Evolutionary conservation across 805 yeast genomes (phyloP).

Genomic region (Yamadazyma nakazawae): DNA sequence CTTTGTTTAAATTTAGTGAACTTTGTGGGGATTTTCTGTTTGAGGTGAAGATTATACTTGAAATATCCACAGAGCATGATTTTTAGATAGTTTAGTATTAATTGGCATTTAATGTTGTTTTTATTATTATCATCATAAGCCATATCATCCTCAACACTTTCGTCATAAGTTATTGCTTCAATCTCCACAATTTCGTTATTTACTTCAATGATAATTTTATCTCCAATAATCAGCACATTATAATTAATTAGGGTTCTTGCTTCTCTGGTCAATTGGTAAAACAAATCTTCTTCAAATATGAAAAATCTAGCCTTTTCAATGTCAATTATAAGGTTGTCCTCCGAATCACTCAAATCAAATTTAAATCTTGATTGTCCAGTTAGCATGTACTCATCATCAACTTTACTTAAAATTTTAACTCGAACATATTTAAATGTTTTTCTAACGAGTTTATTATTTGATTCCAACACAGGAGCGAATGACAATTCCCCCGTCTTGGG

Average conservation of each 20-base stretch:
- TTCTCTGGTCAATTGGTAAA: conserved; percentile 73
- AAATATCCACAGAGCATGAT: conserved; percentile 61
- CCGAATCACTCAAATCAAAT: conserved; percentile 13
- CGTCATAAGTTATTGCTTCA: conserved; percentile 52
- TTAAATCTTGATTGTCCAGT: conserved; percentile 54
- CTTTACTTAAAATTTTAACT: conserved; percentile 55
- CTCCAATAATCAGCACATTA: conserved; percentile 62
- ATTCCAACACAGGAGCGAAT: conserved; percentile 28
- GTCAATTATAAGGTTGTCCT: conserved; percentile 39
- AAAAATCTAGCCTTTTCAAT: conserved; percentile 68
- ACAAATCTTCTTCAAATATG: conserved; percentile 86
- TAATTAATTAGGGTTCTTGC: conserved; percentile 65
- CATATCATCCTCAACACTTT: conserved; percentile 37
- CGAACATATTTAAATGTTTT: conserved; percentile 48
- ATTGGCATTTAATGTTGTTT: conserved; percentile 47
- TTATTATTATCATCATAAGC: conserved; percentile 29
- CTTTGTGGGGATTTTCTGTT: conserved; percentile 46
- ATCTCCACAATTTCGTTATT: conserved; percentile 68
- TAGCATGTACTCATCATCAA: conserved; percentile 51
- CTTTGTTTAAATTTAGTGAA: conserved; percentile 43
- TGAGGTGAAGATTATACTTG: conserved; percentile 41
- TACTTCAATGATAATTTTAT: conserved; percentile 62
- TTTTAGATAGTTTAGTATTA: conserved; percentile 51
- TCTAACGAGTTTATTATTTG: conserved; percentile 31
- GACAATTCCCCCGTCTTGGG: conserved; percentile 28